These are phyloP conservation scores for Discostella stelligeroides DNA, from an alignment of 108 stramenopile genomes.

Conservation along the genomic window DNA sequence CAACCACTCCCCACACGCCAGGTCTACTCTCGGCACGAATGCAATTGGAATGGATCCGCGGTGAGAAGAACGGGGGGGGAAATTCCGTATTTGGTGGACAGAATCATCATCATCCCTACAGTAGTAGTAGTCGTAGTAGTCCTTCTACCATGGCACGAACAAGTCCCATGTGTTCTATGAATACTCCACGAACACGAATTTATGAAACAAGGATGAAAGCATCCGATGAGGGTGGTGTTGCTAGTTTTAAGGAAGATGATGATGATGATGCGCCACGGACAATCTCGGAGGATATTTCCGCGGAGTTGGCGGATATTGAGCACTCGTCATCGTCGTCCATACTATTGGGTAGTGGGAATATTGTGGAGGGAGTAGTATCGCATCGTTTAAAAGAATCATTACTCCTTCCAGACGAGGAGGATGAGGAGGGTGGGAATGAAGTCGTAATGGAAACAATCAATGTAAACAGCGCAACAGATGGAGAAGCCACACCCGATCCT, in stretches of 20 bases:
- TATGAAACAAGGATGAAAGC: conserved; percentile 1
- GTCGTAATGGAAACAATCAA: conserved; percentile 15
- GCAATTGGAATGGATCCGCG: conserved; percentile 48
- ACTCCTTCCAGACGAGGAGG: conserved; percentile 29
- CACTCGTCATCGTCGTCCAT: neutral
- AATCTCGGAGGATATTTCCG: neutral
- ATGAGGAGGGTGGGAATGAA: conserved; percentile 20
- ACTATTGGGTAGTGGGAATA: neutral
- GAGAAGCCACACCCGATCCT: too few species aligned
- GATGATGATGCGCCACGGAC: neutral
- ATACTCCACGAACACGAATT: conserved; percentile 21
- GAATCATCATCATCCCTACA: neutral
- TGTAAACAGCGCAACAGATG: conserved; percentile 2
- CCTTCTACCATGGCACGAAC: conserved; percentile 1
- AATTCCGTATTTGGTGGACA: neutral
- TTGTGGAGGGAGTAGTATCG: too few species aligned
- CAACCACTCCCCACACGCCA: conserved; percentile 15
- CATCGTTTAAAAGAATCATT: conserved; percentile 11
- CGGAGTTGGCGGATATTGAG: neutral
- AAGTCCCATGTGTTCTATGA: conserved; percentile 53
- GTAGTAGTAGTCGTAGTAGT: neutral
- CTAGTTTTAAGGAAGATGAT: conserved; percentile 1
- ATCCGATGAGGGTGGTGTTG: neutral
- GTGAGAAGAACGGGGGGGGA: conserved; percentile 22
- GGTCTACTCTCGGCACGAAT: conserved; percentile 49